These are phyloP conservation scores for Phytophthora fragariae DNA, from an alignment of 352 stramenopile species.

Conservation along the genomic window DNA sequence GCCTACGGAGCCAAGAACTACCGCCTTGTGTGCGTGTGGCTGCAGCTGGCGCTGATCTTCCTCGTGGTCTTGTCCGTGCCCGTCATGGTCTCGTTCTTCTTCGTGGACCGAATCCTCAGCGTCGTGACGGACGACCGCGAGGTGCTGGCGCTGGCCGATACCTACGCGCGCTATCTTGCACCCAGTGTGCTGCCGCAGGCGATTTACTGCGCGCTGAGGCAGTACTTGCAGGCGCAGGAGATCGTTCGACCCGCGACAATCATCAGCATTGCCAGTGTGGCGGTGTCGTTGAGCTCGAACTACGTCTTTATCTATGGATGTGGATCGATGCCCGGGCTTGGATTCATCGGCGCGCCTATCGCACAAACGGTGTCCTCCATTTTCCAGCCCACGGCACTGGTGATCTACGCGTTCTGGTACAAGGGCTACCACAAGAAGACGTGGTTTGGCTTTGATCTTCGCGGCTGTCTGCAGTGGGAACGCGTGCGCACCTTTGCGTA, in stretches of 20 bases:
- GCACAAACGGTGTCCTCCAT: slow-evolving; percentile 71
- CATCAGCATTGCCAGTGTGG: slow-evolving; percentile 73
- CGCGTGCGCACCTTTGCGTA: slow-evolving; percentile 72
- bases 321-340: slow-evolving; percentile 60
- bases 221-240: slow-evolving; percentile 85
- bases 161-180: slow-evolving; percentile 66
- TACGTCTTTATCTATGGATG: slow-evolving; percentile 85
- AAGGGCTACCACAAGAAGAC: slow-evolving; percentile 84
- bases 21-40: slow-evolving; percentile 78
- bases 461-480: slow-evolving; percentile 65
- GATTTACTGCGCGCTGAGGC: slow-evolving; percentile 74
- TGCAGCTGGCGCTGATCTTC: slow-evolving; percentile 80
- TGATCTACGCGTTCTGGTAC: slow-evolving; percentile 81
- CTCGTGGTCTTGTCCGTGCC: slow-evolving; percentile 73
- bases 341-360: slow-evolving; percentile 81
- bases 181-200: slow-evolving; percentile 75
- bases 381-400: slow-evolving; percentile 78
- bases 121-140: slow-evolving; percentile 71
- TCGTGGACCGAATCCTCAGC: slow-evolving; percentile 73
- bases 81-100: slow-evolving; percentile 86
- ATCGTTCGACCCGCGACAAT: slow-evolving; percentile 84
- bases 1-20: slow-evolving; percentile 85
- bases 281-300: slow-evolving; percentile 73
- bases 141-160: slow-evolving; percentile 69
- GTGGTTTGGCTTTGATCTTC: slow-evolving; percentile 67